These are phyloP conservation scores for Stereum hirsutum DNA, from an alignment of 1,284 basidiomycete genomes.

Conservation along the genomic window DNA sequence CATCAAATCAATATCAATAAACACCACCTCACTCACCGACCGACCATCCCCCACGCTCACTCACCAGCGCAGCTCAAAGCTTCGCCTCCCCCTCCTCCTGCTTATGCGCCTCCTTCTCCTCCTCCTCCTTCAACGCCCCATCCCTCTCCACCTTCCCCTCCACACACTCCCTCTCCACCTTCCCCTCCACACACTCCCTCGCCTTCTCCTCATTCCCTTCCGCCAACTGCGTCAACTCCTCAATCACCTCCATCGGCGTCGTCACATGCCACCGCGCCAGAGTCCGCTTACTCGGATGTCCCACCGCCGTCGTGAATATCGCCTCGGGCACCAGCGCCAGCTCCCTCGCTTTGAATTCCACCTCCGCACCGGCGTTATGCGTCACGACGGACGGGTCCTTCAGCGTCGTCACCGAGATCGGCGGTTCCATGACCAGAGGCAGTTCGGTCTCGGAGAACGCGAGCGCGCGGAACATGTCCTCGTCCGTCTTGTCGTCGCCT, in stretches of 20 bases:
- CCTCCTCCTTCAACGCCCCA: too few species aligned
- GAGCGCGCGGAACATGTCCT: slow-evolving; percentile 93
- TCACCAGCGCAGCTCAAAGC: too few species aligned
- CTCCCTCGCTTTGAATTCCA: slow-evolving; percentile 42
- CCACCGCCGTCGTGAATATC: slow-evolving; percentile 86
- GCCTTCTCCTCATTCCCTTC: slow-evolving; percentile 13
- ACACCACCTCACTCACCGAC: too few species aligned
- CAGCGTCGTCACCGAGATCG: slow-evolving; percentile 68
- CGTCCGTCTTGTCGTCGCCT: slow-evolving; percentile 97
- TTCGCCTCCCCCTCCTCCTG: too few species aligned
- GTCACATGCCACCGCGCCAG: slow-evolving; percentile 87
- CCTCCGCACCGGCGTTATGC: slow-evolving; percentile 16
- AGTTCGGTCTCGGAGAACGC: slow-evolving; percentile 48
- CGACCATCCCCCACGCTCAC: too few species aligned
- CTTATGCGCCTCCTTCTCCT: too few species aligned
- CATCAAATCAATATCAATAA: too few species aligned
- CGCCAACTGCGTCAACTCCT: slow-evolving; percentile 53
- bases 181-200: too few species aligned
- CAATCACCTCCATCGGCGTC: slow-evolving; percentile 65
- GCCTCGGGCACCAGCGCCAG: slow-evolving; percentile 57
- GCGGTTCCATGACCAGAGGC: slow-evolving; percentile 55
- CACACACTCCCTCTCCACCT: too few species aligned
- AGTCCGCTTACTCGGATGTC: slow-evolving; percentile 80
- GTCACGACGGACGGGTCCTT: slow-evolving; percentile 49
- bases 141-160: too few species aligned